Base-by-base conservation (phyloP, 2,329 filamentous ascomycete genomes). In the Pezizomycotina sp. region DNA sequence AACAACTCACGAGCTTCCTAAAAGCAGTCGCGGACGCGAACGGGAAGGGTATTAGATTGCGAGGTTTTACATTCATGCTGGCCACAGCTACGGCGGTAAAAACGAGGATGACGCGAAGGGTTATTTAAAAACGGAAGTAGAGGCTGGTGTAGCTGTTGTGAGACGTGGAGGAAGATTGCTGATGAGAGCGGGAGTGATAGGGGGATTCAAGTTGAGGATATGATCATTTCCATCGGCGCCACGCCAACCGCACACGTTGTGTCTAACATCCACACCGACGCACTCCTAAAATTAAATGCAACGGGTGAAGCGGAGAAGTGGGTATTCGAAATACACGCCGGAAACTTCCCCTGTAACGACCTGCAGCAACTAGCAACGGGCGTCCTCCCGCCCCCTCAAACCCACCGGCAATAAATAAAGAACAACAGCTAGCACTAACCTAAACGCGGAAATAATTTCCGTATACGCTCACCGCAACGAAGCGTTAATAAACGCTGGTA, bases 291-390 rank as follows among this genome's bases (percentile, higher is more conserved):
- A 53, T 13, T 48, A 58, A 33, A 36, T 24, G 25, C 29, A 6
- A 14, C 54, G 55, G 28, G 33, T 52, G 25, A 50, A 43, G 2
- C 58, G 55, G 31, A 45, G 43, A 32, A 28, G 7, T 9, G 35
- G 16, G 15, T 33, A 12, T 25, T 40, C 16, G 78, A 83, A 53
- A 60, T 82, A 2, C 79, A 84, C 53, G 77, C 78, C 0, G 78
- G 77, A 19, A 75, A 80, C 2, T 86, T 84, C 52, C 71, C 78
- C 0, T 62, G 73, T 3, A 65, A 86, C 6, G 80, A 89, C 54
- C 62, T 84, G 49, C 80, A 89, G 54, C 80, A 89, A 55, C 62
- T 86, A 2, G 72, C 77, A 1, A 80, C 78, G 0, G 69, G 75
- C 49, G 73, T 77, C 3, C 57, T 66, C 0, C 61, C 64, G 3